These are phyloP conservation scores for Pezicula radicicola DNA, from an alignment of 2,329 filamentous ascomycete species.

Conservation along the genomic window DNA sequence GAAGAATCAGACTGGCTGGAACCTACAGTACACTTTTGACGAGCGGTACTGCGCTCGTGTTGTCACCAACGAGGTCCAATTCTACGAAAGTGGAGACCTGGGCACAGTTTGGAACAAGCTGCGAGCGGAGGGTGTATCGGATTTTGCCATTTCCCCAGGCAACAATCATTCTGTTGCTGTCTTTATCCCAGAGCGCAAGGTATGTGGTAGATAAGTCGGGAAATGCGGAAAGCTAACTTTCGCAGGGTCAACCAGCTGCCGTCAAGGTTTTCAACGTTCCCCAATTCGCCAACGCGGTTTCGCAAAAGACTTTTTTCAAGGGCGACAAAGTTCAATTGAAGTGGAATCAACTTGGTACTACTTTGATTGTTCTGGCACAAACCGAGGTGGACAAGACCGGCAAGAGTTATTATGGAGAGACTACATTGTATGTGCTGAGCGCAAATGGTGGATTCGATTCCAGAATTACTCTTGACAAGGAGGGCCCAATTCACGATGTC, in stretches of 20 bases:
- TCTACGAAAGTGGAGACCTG: constrained; percentile 87
- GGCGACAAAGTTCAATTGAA: constrained; percentile 98
- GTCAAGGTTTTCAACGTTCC: constrained; percentile 95
- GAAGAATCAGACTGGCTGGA: constrained; percentile 94
- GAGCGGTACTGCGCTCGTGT: constrained; percentile 90
- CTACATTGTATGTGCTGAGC: constrained; percentile 91
- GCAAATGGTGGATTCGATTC: constrained; percentile 91
- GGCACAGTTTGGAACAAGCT: constrained; percentile 92
- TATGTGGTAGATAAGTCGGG: constrained; percentile 34
- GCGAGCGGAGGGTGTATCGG: constrained; percentile 82
- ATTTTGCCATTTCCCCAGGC: constrained; percentile 87
- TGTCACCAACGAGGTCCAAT: constrained; percentile 97
- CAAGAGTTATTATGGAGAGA: constrained; percentile 99
- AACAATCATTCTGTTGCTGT: constrained; percentile 90
- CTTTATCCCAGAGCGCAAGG: constrained; percentile 94
- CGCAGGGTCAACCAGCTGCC: constrained; percentile 84
- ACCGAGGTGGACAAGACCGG: constrained; percentile 98
- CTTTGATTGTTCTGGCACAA: constrained; percentile 89
- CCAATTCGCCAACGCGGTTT: constrained; percentile 76
- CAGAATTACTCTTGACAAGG: constrained; percentile 88
- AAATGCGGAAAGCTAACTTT: constrained; percentile 15
- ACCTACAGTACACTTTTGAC: constrained; percentile 92
- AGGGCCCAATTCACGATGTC: constrained; percentile 96
- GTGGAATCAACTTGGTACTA: constrained; percentile 93
- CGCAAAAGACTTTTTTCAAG: constrained; percentile 99